Conservation (phyloP, 768 basidiomycete species). For the Lentinula guzmanii region DNA sequence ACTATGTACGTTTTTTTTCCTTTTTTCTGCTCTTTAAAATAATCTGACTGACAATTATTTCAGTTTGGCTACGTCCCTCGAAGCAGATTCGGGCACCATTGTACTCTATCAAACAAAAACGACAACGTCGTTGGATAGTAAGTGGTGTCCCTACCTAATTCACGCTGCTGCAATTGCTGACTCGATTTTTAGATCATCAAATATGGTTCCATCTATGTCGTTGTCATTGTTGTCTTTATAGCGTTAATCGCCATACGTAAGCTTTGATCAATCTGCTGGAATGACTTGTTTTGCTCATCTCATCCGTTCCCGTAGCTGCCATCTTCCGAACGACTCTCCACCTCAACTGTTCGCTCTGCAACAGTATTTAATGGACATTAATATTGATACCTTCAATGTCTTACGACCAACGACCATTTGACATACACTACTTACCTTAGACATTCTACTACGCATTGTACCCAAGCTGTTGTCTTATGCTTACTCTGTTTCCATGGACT, state of each 20-base stretch:
- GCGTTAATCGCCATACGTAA: slow-evolving; percentile 75
- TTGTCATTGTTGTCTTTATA: slow-evolving; percentile 63
- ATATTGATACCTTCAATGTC: neutral
- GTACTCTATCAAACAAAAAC: slow-evolving; percentile 85
- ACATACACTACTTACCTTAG: slow-evolving; percentile 18
- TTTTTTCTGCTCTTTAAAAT: slow-evolving; percentile 10
- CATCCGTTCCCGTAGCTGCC: slow-evolving; percentile 35
- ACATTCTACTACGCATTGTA: slow-evolving; percentile 5
- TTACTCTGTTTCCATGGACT: neutral
- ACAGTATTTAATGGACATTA: slow-evolving; percentile 51
- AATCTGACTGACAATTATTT: neutral
- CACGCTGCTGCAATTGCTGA: slow-evolving; percentile 1
- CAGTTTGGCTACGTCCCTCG: slow-evolving; percentile 93
- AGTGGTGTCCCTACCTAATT: slow-evolving; percentile 19
- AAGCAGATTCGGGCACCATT: slow-evolving; percentile 91
- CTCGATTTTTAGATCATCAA: slow-evolving; percentile 57
- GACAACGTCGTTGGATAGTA: slow-evolving; percentile 87
- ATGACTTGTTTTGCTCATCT: too few species aligned
- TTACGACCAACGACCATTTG: slow-evolving; percentile 20
- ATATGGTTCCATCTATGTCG: slow-evolving; percentile 74
- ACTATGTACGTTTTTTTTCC: slow-evolving; percentile 70
- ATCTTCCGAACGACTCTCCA: slow-evolving; percentile 55
- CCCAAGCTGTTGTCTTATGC: neutral
- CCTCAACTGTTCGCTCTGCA: slow-evolving; percentile 62
- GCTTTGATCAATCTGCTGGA: slow-evolving; percentile 19